Evolutionary conservation across 1,139 yeast genomes (phyloP).

Genomic region (Yamadazyma sp.): DNA sequence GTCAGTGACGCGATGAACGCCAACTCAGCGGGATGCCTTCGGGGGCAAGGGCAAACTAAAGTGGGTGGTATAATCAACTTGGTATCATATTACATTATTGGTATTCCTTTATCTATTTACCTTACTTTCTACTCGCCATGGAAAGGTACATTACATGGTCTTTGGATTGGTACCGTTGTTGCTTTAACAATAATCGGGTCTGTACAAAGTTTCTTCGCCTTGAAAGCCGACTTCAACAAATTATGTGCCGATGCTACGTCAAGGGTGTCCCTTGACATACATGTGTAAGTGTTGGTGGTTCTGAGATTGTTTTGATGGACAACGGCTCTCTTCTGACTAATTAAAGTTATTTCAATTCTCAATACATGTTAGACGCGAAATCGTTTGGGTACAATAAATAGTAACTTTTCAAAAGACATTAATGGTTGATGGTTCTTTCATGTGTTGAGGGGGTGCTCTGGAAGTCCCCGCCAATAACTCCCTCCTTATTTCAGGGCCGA

Average conservation of each 20-base stretch:
- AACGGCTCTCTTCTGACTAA: too few species aligned
- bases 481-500: conserved; percentile 93
- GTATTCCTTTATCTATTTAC: conserved; percentile 50
- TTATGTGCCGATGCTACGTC: conserved; percentile 43
- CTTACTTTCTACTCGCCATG: conserved; percentile 48
- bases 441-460: conserved; percentile 25
- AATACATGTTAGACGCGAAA: too few species aligned
- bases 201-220: conserved; percentile 49
- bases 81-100: conserved; percentile 51
- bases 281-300: conserved; percentile 1
- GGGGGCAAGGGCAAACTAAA: conserved; percentile 59
- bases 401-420: conserved; percentile 33
- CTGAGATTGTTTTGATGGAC: too few species aligned
- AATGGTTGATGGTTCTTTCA: conserved; percentile 37
- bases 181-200: conserved; percentile 53
- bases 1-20: conserved; percentile 59
- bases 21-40: conserved; percentile 57
- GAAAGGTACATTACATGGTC: conserved; percentile 48
- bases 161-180: conserved; percentile 55
- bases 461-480: conserved; percentile 82
- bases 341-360: too few species aligned
- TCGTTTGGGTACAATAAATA: not conserved
- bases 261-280: conserved; percentile 23
- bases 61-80: conserved; percentile 60
- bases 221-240: conserved; percentile 39